Percentiles rank a stretch among this genome's conserved stretches.
Evolutionary conservation across 108 stramenopile species (phyloP).

Genomic region (Pseudonitzschia delicatissima): DNA sequence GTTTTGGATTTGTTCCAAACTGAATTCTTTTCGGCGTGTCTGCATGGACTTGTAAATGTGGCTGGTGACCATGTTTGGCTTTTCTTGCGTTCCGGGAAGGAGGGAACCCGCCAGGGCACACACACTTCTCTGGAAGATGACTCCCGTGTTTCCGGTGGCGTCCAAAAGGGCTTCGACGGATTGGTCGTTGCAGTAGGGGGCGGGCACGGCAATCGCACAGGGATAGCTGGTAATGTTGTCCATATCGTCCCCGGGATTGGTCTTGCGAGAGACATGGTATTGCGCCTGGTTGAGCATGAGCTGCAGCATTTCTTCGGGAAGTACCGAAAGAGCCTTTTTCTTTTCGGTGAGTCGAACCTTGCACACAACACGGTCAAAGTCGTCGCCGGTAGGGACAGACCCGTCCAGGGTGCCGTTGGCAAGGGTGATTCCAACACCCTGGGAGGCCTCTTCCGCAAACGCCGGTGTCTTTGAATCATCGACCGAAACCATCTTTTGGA

Average conservation of each 20-base stretch:
- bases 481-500: slow-evolving; percentile 19
- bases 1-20: slow-evolving; percentile 30
- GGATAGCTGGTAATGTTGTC: slow-evolving; percentile 59
- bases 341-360: slow-evolving; percentile 53
- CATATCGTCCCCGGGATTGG: slow-evolving; percentile 27
- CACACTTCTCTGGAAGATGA: slow-evolving; percentile 64
- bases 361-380: slow-evolving; percentile 76
- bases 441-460: slow-evolving; percentile 48
- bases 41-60: slow-evolving; percentile 23
- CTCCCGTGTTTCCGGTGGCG: slow-evolving; percentile 48
- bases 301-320: slow-evolving; percentile 74
- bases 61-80: slow-evolving; percentile 26
- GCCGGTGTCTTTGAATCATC: slow-evolving; percentile 31
- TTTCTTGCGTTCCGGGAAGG: slow-evolving; percentile 29
- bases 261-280: slow-evolving; percentile 43
- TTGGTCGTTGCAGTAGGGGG: slow-evolving; percentile 57
- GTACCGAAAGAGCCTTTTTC: slow-evolving; percentile 71
- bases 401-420: slow-evolving; percentile 71
- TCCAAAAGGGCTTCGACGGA: slow-evolving; percentile 65
- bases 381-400: slow-evolving; percentile 51
- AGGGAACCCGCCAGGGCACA: slow-evolving; percentile 65
- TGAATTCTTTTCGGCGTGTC: slow-evolving; percentile 29
- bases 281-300: slow-evolving; percentile 56
- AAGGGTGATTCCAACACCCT: slow-evolving; percentile 43
- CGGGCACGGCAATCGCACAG: slow-evolving; percentile 69